A percentile compares a stretch with the other conserved stretches of the same genome.
These are phyloP conservation scores for Coleophoma crateriformis DNA, from an alignment of 2,329 filamentous ascomycete species.

Conservation along the genomic window DNA sequence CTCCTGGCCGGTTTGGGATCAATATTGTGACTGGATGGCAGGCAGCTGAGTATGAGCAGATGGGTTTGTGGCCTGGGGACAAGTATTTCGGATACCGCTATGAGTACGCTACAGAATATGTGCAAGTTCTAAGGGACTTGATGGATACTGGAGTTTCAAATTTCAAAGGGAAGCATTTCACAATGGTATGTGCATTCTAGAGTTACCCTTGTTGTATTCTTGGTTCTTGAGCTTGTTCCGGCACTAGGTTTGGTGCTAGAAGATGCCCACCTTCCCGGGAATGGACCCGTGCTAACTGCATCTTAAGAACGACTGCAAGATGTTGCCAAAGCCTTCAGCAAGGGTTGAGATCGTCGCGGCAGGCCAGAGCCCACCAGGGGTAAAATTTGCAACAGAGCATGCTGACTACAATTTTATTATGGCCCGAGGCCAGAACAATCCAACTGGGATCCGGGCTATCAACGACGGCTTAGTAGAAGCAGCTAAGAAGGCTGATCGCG, in stretches of 20 bases:
- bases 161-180: constrained; percentile 24
- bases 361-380: constrained; percentile 18
- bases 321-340: constrained; percentile 8
- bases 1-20: constrained; percentile 23
- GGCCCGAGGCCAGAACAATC: constrained; percentile 14
- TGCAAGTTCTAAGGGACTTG: constrained; percentile 23
- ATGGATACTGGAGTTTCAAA: constrained; percentile 17
- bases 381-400: constrained; percentile 20
- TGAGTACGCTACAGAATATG: constrained; percentile 25
- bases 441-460: constrained; percentile 11
- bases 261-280: no score
- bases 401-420: constrained; percentile 23
- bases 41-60: constrained; percentile 23
- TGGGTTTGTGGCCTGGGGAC: constrained; percentile 23
- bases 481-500: constrained; percentile 14
- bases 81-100: constrained; percentile 21
- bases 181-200: constrained; percentile 5
- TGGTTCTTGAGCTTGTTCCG: no score
- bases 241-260: no score
- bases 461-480: constrained; percentile 19
- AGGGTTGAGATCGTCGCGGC: constrained; percentile 21
- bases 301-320: constrained; percentile 21
- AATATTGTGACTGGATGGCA: constrained; percentile 27
- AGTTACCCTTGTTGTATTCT: no score
- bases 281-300: no score